Percentiles rank a stretch among this genome's conserved stretches.
phyloP scores from a whole-genome alignment of 2,329 filamentous ascomycete species.

The Xylaria sp. region DNA sequence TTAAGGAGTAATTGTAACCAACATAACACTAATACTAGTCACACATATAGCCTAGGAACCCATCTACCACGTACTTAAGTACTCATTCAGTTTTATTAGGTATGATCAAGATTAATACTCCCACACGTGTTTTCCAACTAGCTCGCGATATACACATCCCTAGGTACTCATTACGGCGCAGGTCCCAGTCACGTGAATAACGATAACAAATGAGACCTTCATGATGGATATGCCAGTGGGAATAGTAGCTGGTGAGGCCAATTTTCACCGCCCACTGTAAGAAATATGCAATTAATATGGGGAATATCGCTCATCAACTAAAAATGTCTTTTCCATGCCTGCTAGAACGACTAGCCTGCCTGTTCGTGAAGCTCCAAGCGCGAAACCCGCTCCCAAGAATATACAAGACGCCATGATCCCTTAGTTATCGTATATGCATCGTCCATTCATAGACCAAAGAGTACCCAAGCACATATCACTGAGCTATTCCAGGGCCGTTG shows the following conservation, averaged over 20 bases:
- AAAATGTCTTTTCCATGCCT: constrained; percentile 22
- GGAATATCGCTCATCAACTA: constrained; percentile 1
- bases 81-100: too few relatives aligned
- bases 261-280: neutral
- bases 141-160: neutral
- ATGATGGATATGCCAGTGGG: too few relatives aligned
- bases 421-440: constrained; percentile 13
- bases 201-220: neutral
- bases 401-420: constrained; percentile 5
- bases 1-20: too few relatives aligned
- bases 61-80: too few relatives aligned
- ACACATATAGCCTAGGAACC: too few relatives aligned
- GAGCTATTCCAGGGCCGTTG: neutral
- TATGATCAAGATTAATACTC: neutral
- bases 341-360: constrained; percentile 9
- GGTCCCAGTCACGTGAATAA: neutral
- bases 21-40: too few relatives aligned
- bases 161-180: too few relatives aligned
- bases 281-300: constrained; percentile 5
- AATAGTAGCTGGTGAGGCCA: neutral
- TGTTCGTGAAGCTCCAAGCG: neutral
- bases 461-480: neutral
- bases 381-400: constrained; percentile 7
- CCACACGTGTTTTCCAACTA: neutral
- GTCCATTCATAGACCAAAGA: constrained; percentile 18